Percentiles rank a stretch among this genome's conserved stretches.
phyloP scores from a whole-genome alignment of 2,329 filamentous ascomycete genomes.

The Botrytis fabae region DNA sequence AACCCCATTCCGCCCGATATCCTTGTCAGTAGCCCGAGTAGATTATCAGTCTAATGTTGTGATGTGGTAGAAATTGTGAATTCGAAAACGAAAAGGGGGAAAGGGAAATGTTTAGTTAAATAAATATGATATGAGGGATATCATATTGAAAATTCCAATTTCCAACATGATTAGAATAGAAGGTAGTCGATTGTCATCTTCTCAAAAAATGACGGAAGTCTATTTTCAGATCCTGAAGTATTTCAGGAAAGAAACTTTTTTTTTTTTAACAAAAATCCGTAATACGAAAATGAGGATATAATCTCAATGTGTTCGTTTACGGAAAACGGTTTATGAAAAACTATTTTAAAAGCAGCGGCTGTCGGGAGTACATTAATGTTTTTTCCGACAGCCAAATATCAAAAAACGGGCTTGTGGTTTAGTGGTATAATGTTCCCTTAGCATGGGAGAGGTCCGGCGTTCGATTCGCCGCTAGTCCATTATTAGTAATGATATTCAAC shows the following conservation, averaged over 20 bases:
- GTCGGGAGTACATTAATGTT: too few relatives aligned
- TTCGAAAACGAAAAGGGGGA: background rate
- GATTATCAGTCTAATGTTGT: background rate
- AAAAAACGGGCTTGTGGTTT: background rate
- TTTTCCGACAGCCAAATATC: too few relatives aligned
- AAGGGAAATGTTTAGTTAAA: background rate
- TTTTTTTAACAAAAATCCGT: too few relatives aligned
- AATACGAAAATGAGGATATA: too few relatives aligned
- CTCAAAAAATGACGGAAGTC: background rate
- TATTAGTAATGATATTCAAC: accelerated
- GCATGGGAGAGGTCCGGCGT: background rate
- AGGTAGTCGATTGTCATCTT: background rate
- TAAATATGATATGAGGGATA: background rate
- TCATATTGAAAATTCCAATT: background rate
- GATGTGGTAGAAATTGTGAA: background rate
- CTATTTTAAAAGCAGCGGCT: too few relatives aligned
- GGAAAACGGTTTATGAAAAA: too few relatives aligned
- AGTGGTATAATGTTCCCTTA: background rate
- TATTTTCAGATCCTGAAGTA: background rate
- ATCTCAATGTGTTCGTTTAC: too few relatives aligned
- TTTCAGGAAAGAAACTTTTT: background rate
- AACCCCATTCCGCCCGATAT: background rate
- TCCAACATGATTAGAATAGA: background rate
- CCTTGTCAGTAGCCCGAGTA: too few relatives aligned
- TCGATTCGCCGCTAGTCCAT: background rate